phyloP scores from a whole-genome alignment of 257 asterid genomes.

The Vinca minor region DNA sequence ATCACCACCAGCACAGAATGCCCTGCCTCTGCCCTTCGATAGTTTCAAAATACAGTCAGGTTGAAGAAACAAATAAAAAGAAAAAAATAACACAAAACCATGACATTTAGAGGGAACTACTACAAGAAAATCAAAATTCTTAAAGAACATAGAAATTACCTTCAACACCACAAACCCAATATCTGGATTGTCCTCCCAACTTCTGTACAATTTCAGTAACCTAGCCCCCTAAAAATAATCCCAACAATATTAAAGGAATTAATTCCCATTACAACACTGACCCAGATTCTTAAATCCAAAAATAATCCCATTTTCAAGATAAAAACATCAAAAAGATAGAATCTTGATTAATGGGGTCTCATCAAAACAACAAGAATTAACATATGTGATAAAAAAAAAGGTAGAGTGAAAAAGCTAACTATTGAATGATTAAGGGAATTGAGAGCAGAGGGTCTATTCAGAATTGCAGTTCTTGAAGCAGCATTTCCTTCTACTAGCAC shows the following conservation, averaged over 20 bases:
- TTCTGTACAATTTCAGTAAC: constrained; percentile 67
- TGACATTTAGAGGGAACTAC: too few relatives aligned
- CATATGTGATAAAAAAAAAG: too few relatives aligned
- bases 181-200: constrained; percentile 79
- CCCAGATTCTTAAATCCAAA: not conserved
- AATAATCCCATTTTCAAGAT: constrained; percentile 2
- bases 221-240: constrained; percentile 47
- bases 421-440: constrained; percentile 67
- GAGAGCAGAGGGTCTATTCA: constrained; percentile 70
- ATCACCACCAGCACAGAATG: constrained; percentile 97
- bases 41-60: constrained; percentile 23
- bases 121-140: constrained; percentile 8
- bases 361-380: not conserved
- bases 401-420: constrained; percentile 28
- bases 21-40: constrained; percentile 83
- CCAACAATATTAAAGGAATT: too few relatives aligned
- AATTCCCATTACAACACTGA: not conserved
- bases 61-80: constrained; percentile 12
- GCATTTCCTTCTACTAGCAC: constrained; percentile 73
- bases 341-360: not conserved
- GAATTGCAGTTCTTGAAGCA: constrained; percentile 74
- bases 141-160: constrained; percentile 32
- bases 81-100: too few relatives aligned
- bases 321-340: not conserved
- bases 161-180: constrained; percentile 65